Conservation (phyloP, 2,329 filamentous ascomycete genomes). For the Aspergillus sp. region DNA sequence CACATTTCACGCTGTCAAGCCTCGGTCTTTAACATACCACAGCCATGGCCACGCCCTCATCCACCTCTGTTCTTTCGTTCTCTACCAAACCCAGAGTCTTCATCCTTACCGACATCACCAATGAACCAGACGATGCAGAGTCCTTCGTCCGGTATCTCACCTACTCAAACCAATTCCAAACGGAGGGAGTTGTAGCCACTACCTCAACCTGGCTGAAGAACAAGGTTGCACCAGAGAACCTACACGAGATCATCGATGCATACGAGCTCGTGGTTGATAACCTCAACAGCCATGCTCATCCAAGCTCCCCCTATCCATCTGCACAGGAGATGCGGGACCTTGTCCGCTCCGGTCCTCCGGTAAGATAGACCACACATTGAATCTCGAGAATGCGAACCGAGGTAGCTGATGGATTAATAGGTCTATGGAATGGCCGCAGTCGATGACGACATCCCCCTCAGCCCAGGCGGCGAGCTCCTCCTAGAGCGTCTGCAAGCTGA, state of each 20-base stretch:
- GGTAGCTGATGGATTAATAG: too few species aligned
- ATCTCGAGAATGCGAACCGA: too few species aligned
- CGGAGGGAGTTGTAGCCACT: constrained; percentile 50
- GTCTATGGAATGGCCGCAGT: constrained; percentile 43
- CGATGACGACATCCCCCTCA: constrained; percentile 38
- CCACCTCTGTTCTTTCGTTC: neutral
- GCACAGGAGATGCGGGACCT: constrained; percentile 31
- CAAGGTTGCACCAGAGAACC: constrained; percentile 48
- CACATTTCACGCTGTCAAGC: too few species aligned
- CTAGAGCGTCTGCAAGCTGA: constrained; percentile 44
- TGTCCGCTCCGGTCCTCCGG: constrained; percentile 9
- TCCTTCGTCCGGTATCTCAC: constrained; percentile 33
- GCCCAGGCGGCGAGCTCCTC: constrained; percentile 52
- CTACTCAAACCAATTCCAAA: constrained; percentile 54
- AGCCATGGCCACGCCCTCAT: too few species aligned
- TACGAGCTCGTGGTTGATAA: constrained; percentile 53
- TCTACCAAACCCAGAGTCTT: constrained; percentile 9
- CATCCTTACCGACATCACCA: constrained; percentile 11
- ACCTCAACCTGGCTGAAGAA: constrained; percentile 54
- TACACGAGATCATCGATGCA: constrained; percentile 50
- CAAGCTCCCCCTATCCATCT: constrained; percentile 48
- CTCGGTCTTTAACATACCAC: too few species aligned
- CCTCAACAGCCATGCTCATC: constrained; percentile 54
- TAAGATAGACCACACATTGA: too few species aligned
- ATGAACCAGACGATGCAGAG: constrained; percentile 13